Percentiles rank a stretch among this genome's conserved stretches.
Evolutionary conservation across 306 rosid species (phyloP).

Genomic region (Pyrus bretschneideri): DNA sequence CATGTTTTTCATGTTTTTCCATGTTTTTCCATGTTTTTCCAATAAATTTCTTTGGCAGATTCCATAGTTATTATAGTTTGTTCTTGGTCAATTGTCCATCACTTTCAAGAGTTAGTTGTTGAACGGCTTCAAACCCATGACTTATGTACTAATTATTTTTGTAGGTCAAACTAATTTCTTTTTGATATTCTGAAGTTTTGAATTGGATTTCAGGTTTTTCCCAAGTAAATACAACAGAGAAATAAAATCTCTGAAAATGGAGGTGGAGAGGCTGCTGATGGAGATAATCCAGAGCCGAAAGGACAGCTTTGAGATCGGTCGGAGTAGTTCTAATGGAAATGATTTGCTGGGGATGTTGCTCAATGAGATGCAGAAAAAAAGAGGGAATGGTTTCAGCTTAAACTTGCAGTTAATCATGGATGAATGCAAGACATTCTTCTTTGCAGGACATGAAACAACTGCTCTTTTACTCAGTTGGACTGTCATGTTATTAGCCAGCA

Average conservation of each 20-base stretch:
- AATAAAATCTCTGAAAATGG: constrained; percentile 64
- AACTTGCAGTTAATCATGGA: constrained; percentile 76
- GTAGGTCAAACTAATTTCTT: background rate
- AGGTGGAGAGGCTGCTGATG: constrained; percentile 80
- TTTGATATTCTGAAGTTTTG: background rate
- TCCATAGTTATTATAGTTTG: background rate
- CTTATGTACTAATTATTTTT: background rate
- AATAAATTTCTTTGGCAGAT: too few relatives aligned
- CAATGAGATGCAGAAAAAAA: constrained; percentile 64
- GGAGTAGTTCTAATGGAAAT: constrained; percentile 68
- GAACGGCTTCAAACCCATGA: background rate
- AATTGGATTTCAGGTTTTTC: constrained; percentile 37
- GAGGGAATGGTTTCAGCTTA: constrained; percentile 46
- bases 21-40: too few relatives aligned
- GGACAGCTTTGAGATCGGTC: constrained; percentile 79
- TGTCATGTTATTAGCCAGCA: constrained; percentile 71
- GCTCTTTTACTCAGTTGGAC: constrained; percentile 92
- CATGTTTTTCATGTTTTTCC: background rate
- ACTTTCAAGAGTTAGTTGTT: constrained; percentile 7
- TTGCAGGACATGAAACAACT: constrained; percentile 95
- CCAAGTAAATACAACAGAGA: constrained; percentile 94
- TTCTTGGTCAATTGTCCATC: background rate
- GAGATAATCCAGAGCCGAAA: constrained; percentile 82
- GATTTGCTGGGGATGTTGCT: constrained; percentile 77
- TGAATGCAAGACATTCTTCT: constrained; percentile 95